Evolutionary conservation across 2,329 filamentous ascomycete genomes (phyloP).

Genomic region (Colletotrichum spinosum): DNA sequence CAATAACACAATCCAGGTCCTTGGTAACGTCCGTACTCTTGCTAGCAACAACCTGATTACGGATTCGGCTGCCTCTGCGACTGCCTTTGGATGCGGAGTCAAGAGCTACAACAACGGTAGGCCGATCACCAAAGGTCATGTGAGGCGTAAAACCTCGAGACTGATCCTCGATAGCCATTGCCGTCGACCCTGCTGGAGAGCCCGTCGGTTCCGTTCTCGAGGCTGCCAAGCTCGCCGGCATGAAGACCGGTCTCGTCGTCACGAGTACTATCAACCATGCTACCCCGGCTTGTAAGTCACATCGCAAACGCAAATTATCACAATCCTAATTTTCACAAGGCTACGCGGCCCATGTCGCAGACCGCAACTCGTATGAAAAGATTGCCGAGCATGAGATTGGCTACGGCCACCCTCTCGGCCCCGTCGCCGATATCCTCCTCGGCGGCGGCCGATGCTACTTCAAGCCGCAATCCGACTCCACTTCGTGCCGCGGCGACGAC

Average conservation of each 20-base stretch:
- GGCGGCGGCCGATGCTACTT: conserved; percentile 55
- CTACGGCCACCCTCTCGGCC: conserved; percentile 51
- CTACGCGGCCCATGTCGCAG: conserved; percentile 48
- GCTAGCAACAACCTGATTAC: conserved; percentile 51
- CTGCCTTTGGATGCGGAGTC: conserved; percentile 52
- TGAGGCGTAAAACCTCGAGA: no score
- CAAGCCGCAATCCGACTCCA: conserved; percentile 49
- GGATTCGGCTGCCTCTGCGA: conserved; percentile 54
- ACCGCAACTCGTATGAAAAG: conserved; percentile 48
- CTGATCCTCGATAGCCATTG: conserved; percentile 43
- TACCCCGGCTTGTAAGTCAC: conserved; percentile 43
- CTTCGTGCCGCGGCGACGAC: conserved; percentile 51
- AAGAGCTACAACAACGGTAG: conserved; percentile 50
- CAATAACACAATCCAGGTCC: conserved; percentile 37
- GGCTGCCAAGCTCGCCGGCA: conserved; percentile 52
- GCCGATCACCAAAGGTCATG: background rate
- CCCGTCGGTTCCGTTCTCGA: conserved; percentile 53
- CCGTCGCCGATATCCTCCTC: conserved; percentile 52
- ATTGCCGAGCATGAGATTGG: conserved; percentile 54
- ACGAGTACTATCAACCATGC: conserved; percentile 53
- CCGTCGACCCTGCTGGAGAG: conserved; percentile 45
- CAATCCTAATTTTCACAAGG: conserved; percentile 22
- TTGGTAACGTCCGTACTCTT: conserved; percentile 46
- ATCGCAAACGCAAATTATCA: no score
- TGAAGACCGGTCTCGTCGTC: conserved; percentile 55